Base-by-base conservation (phyloP, 2,329 filamentous ascomycete genomes). In the Botrytis cinerea region DNA sequence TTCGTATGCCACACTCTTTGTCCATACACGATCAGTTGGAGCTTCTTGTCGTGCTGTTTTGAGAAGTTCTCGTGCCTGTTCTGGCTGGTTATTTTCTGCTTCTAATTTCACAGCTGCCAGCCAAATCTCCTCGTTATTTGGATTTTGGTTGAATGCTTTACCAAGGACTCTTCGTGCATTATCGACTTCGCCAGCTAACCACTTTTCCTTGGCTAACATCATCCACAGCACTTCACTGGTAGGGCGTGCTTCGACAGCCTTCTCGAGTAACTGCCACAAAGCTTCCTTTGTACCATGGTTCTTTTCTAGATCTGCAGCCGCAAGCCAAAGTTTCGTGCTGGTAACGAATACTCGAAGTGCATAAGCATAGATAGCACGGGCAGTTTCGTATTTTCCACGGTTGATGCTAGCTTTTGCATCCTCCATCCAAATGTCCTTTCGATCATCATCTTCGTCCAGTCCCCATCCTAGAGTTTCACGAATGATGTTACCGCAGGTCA, bases 121-220 rank as follows among this genome's bases (percentile, higher is more conserved):
- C 92, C 96, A 99, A 77, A 99, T 98, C 81, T 98, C 94, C 82
- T 99, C 96, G 83, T 97, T 98, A 82, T 97, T 95, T 1, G 94
- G 94, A 79, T 98, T 97, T 81, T 97, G 93, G 78, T 95, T 92
- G 86, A 99, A 99, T 8, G 95, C 96, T 76, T 92, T 90, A 43
- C 91, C 95, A 25, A 99, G 89, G 1, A 98, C 94, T 75, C 90
- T 87, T 73, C 96, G 89, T 20, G 96, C 95, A 75, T 93, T 93
- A 80, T 97, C 92, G 62, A 97, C 90, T 79, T 97, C 92, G 68
- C 94, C 94, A 3, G 92, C 89, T 80, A 96, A 90, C 93, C 94
- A 96, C 81, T 95, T 97, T 84, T 98, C 96, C 83, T 95, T 93
- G 51, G 95, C 96, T 71, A 98, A 91, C 86, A 97, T 92, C 87